phyloP scores from a whole-genome alignment of 805 yeast species.

The Pichia scutulata region DNA sequence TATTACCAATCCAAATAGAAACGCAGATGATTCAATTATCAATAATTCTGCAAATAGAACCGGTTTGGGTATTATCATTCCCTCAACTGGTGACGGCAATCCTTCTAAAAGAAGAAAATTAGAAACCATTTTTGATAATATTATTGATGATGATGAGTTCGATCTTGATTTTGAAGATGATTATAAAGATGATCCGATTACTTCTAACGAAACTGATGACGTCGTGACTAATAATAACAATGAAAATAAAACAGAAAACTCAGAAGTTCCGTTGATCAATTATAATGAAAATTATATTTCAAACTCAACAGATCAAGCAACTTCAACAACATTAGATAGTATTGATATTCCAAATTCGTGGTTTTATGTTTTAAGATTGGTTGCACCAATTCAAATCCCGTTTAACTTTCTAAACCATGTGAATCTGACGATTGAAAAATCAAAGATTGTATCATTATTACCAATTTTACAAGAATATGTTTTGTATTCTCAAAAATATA shows the following conservation, averaged over 20 bases:
- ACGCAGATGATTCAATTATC: background rate
- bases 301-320: background rate
- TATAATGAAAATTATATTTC: conserved; percentile 13
- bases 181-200: conserved; percentile 7
- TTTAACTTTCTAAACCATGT: conserved; percentile 33
- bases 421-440: conserved; percentile 25
- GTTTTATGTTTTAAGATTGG: conserved; percentile 59
- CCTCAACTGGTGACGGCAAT: background rate
- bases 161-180: conserved; percentile 20
- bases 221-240: conserved; percentile 22
- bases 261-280: background rate
- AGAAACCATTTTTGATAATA: conserved; percentile 20
- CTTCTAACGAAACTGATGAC: conserved; percentile 12
- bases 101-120: conserved; percentile 12
- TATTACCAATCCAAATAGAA: background rate
- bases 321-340: background rate
- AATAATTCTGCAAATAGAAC: background rate
- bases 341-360: conserved; percentile 47
- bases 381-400: conserved; percentile 60
- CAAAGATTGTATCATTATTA: conserved; percentile 17
- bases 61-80: background rate
- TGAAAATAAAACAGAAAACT: conserved; percentile 21
- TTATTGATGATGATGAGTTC: conserved; percentile 6
- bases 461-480: conserved; percentile 28
- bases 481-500: conserved; percentile 19